phyloP scores from a whole-genome alignment of 805 yeast genomes.

The Candida palmyrensis region DNA sequence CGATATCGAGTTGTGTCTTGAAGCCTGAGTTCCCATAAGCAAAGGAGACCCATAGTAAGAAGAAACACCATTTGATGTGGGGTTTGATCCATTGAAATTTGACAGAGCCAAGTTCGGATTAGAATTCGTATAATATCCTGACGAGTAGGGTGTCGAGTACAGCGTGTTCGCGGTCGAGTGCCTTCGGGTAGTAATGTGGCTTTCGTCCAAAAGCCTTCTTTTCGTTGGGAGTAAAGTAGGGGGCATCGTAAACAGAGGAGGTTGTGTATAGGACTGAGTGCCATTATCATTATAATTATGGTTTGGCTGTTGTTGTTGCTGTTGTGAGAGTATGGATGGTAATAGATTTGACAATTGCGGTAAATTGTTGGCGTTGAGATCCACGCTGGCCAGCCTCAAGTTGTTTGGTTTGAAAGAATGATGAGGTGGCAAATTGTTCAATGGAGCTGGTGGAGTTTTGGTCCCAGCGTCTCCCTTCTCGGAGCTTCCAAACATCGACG shows the following conservation, averaged over 20 bases:
- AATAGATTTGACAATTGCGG: conserved; percentile 3
- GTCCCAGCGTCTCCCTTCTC: conserved; percentile 1
- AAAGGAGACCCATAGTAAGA: conserved; percentile 31
- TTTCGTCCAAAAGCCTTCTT: conserved; percentile 24
- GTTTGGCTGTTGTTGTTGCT: conserved; percentile 1
- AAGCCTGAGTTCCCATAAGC: conserved; percentile 24
- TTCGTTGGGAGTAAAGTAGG: conserved; percentile 15
- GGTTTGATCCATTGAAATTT: conserved; percentile 2
- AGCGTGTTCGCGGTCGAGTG: conserved; percentile 22
- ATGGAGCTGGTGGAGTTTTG: conserved; percentile 4
- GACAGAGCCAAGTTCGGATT: conserved; percentile 17
- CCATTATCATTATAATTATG: not conserved
- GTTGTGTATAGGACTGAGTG: conserved; percentile 1
- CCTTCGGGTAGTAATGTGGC: conserved; percentile 12
- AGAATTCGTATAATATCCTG: conserved; percentile 9
- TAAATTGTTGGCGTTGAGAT: conserved; percentile 6
- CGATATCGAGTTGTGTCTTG: conserved; percentile 38
- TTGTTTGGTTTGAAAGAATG: conserved; percentile 6
- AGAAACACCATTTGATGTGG: conserved; percentile 12
- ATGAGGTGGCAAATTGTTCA: conserved; percentile 3
- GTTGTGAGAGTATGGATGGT: conserved; percentile 1
- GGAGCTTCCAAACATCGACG: conserved; percentile 31
- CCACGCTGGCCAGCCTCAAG: conserved; percentile 22
- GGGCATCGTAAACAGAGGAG: conserved; percentile 12
- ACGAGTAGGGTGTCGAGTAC: conserved; percentile 6